Percentiles rank a stretch among this genome's conserved stretches.
phyloP scores from a whole-genome alignment of 2,329 filamentous ascomycete genomes.

The Mycocentrospora acerina region DNA sequence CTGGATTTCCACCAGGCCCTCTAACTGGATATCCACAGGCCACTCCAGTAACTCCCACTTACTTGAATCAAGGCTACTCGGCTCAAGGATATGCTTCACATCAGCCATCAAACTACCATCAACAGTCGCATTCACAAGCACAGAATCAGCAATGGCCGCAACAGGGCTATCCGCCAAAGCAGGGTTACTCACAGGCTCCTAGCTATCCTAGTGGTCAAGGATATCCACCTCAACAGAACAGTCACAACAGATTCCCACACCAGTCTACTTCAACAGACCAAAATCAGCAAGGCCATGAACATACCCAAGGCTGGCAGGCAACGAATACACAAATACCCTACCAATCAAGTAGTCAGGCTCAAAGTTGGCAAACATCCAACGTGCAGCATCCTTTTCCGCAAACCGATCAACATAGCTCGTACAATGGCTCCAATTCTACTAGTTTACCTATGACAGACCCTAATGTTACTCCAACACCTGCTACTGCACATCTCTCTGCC shows the following conservation, averaged over 20 bases:
- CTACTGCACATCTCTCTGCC: conserved; percentile 20
- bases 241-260: conserved; percentile 21
- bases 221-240: conserved; percentile 20
- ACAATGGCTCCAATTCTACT: conserved; percentile 11
- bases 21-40: conserved; percentile 31
- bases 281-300: conserved; percentile 27
- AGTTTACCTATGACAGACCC: conserved; percentile 18
- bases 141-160: conserved; percentile 31
- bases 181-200: conserved; percentile 23
- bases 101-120: conserved; percentile 19
- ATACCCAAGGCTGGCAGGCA: conserved; percentile 24
- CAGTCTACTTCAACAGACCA: conserved; percentile 21
- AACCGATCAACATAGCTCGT: conserved; percentile 17
- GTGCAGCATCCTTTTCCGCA: conserved; percentile 17
- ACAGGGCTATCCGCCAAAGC: conserved; percentile 22
- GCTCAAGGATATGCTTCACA: conserved; percentile 26
- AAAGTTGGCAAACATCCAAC: conserved; percentile 23
- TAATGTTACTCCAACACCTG: conserved; percentile 32
- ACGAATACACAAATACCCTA: conserved; percentile 17
- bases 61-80: conserved; percentile 25
- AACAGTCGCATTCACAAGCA: conserved; percentile 21
- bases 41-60: conserved; percentile 19
- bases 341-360: conserved; percentile 15
- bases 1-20: conserved; percentile 29
- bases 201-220: conserved; percentile 22